Evolutionary conservation across 179 eudicot species (phyloP), one percentile per base, ranked within the genome.

Genomic region (Amaranthus tricolor): DNA sequence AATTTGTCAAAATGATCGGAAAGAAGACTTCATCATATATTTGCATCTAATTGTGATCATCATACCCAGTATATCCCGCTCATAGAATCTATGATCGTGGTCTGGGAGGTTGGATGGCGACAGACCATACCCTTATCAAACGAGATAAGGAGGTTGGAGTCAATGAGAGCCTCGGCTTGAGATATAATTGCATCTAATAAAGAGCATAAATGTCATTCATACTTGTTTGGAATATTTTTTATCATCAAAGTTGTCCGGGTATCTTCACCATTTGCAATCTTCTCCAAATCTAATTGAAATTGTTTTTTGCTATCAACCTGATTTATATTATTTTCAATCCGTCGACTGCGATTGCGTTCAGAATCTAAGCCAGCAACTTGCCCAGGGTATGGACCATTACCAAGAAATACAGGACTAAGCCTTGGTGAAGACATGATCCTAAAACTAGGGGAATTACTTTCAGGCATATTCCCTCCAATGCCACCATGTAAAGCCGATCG

Each of bases 141-240:
- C 3, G 40, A 31, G 40, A 31, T 31, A 31, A 31, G 40, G 40
- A 31, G 40, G 40, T 31, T 31, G 40, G 0, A 2, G 40, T 31
- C 40, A 31, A 31, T 31, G 40, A 31, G 40, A 31, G 40, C 40
- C 40, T 31, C 3, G 40, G 40, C 40, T 31, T 31, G 40, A 31
- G 40, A 31, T 31, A 20, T 7, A 21, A 75, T 40, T 3, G 47
- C 13, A 17, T 56, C 57, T 7, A 48, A 16, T 40, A 24, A 31
- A 55, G 12, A 16, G 50, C 17, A n/a, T 50, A 62, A 20, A 40
- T n/a, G 49, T 43, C 40, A 15, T 52, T 62, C 78, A 80, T 83
- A 94, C 98, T 93, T 93, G 83, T 94, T 94, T 0, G 98, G 98
- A 53, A 94, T 94, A 79, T 94, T 94, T 74, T 94, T 91, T 58